phyloP scores from a whole-genome alignment of 257 asterid genomes.

The Solanum pimpinellifolium region DNA sequence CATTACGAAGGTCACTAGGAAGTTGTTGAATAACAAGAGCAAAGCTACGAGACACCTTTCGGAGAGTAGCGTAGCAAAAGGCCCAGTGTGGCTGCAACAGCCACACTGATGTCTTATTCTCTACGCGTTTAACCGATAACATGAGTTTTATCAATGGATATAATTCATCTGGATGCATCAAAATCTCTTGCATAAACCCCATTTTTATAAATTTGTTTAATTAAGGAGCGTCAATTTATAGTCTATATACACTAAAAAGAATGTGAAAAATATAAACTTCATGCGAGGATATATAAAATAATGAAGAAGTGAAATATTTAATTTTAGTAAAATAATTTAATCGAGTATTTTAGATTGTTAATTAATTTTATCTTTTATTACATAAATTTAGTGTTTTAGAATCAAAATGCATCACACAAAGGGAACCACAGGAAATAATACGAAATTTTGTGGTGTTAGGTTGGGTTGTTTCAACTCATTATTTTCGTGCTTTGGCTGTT shows the following conservation, averaged over 20 bases:
- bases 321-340: too few species aligned
- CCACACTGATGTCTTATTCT: conserved; percentile 61
- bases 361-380: too few species aligned
- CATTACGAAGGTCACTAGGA: conserved; percentile 82
- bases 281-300: background rate
- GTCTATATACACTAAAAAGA: background rate
- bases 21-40: conserved; percentile 89
- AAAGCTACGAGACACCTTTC: conserved; percentile 82
- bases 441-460: background rate
- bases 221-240: background rate
- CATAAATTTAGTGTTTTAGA: too few species aligned
- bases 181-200: conserved; percentile 32
- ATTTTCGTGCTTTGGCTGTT: background rate
- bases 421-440: background rate
- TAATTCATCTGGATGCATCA: conserved; percentile 77
- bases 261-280: background rate
- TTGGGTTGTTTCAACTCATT: background rate
- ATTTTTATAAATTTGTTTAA: too few species aligned
- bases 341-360: background rate
- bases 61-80: conserved; percentile 78
- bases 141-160: conserved; percentile 77
- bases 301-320: background rate
- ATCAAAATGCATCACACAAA: background rate
- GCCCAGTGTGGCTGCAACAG: conserved; percentile 82
- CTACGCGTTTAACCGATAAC: conserved; percentile 24